Evolutionary conservation across 139 green algal species (phyloP), one percentile per base, ranked within the genome.

Genomic region (Tetraselmis chui): DNA sequence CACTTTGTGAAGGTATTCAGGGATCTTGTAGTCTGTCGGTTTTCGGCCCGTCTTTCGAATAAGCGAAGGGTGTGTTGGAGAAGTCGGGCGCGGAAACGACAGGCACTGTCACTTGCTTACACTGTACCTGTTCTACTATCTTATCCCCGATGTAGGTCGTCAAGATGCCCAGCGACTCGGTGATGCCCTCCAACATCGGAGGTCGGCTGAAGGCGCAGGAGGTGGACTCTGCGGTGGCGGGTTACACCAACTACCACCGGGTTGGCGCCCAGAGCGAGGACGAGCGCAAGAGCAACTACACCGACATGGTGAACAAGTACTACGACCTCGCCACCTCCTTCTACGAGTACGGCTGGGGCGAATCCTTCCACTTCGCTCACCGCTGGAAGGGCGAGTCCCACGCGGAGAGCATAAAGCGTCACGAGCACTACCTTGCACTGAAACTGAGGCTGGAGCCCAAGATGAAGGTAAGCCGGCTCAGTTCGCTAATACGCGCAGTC

Each of bases 321-420:
- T 92, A 92, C 79, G 89, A 93, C 74, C 83, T 93, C 25, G 87
- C 89, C 28, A 93, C 89, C 24, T 89, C 82, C 29, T 93, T 93
- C 82, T 93, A 93, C 86, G 89, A 93, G 31, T 74, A 91, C 78
- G 91, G 90, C 23, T 95, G 91, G 91, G 91, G 91, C 27, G 85
- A 93, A 28, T 92, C 86, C 2, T 95, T 95, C 85, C 91, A 95
- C 84, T 95, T 95, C 84, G 90, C 88, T 1, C 89, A 92, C 83
- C 82, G 90, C 59, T 88, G 85, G 45, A 89, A 86, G 79, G 80
- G 85, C 74, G 91, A 95, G 86, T 91, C 85, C 28, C 85, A 93
- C 30, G 77, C 79, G n/a, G 91, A 92, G 80, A 89, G 82, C 75
- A 91, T 94, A 84, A 85, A 86, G 76, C 79, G 91, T 5, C 91